Conservation (phyloP, 345 rosid species). For the Geranium brycei region DNA sequence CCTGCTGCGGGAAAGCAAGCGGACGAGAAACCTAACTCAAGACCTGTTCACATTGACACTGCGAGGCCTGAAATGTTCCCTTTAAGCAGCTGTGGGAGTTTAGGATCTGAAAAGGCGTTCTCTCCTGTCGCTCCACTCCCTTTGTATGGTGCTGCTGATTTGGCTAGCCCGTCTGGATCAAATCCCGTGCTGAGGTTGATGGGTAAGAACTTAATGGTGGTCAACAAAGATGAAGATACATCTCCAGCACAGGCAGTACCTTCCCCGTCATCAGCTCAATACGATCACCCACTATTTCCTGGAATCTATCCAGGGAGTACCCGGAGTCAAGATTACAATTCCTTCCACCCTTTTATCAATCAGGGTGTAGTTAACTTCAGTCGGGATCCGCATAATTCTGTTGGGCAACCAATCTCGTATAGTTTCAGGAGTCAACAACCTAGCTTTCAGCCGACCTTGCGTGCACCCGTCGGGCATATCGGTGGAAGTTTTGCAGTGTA, state of each 20-base stretch:
- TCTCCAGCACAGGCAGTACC: constrained; percentile 19
- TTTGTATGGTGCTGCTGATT: constrained; percentile 20
- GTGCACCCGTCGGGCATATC: not conserved
- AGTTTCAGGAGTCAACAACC: not conserved
- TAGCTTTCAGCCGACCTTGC: not conserved
- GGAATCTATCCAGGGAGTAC: not conserved
- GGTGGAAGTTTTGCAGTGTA: constrained; percentile 2
- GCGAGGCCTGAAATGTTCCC: constrained; percentile 25
- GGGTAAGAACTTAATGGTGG: constrained; percentile 94
- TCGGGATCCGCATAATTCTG: too few species aligned
- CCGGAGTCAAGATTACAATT: not conserved
- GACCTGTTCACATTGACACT: constrained; percentile 20
- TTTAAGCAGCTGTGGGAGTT: constrained; percentile 19
- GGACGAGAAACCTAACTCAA: constrained; percentile 14
- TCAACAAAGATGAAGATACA: constrained; percentile 64
- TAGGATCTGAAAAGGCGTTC: constrained; percentile 28
- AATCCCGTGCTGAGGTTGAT: constrained; percentile 79
- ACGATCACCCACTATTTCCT: constrained; percentile 18
- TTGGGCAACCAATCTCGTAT: not conserved
- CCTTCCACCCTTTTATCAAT: not conserved
- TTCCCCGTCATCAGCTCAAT: constrained; percentile 19
- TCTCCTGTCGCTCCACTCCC: constrained; percentile 15
- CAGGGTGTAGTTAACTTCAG: not conserved
- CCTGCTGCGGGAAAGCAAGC: constrained; percentile 24
- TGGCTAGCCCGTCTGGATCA: constrained; percentile 60